Evolutionary conservation across 2,329 filamentous ascomycete species (phyloP), one percentile per base, ranked within the genome.

Genomic region (Fusarium buxicola): DNA sequence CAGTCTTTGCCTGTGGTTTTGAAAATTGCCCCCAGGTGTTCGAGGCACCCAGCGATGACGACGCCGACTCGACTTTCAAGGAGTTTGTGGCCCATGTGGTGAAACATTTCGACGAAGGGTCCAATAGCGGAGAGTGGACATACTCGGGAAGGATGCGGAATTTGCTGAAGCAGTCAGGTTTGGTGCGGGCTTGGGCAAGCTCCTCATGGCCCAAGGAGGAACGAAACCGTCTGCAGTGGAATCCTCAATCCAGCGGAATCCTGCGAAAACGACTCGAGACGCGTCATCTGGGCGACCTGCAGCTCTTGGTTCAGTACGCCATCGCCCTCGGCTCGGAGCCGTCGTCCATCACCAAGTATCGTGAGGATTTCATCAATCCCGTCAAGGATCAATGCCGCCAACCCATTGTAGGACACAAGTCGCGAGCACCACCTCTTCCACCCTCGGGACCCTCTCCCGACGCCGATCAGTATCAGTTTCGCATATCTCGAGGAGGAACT

Each of bases 1-100:
- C 79, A 4, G 76, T 82, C 18, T 83, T 82, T 58, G 81, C 80
- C 15, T 83, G 81, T 59, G 81, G 81, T 10, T 82, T 82, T 53
- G 75, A 77, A 51, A 76, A 76, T 45, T 82, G 81, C 59, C 60
- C 71, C 10, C 71, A 77, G n/a, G 75, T 83, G 3, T 79, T 81
- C 34, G 81, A 82, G 62, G 76, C 80, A 0, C 61, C 73, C 8
- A 73, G 72, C 24, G 79, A 80, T 38, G 72, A 73, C 15, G 77
- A 81, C 15, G 75, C 75, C 12, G 68, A 72, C 8, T 68, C 74
- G 3, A 75, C 73, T 2, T 79, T 80, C 47, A 79, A 80, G 65
- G 76, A 81, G 39, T 83, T 81, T 60, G 78, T 82, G 28, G 70
- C 74, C 39, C 81, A 83, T 54, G 75, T 83, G 21, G 76, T 80